Evolutionary conservation across 1,284 basidiomycete genomes (phyloP).

Genomic region (Wallemia ichthyophaga): DNA sequence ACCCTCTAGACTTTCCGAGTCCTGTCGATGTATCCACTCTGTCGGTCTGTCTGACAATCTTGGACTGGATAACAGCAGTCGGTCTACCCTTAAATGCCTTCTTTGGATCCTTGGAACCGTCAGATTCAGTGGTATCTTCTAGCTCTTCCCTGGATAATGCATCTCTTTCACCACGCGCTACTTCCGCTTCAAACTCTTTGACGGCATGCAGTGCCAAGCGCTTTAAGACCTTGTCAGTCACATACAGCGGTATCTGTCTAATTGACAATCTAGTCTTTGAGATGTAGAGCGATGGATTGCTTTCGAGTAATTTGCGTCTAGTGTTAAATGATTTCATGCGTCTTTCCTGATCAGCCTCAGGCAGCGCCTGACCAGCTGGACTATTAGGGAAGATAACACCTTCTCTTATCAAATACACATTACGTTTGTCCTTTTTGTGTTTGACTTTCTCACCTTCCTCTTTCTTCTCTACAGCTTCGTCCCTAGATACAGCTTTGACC

Average conservation of each 20-base stretch:
- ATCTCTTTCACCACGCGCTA: constrained; percentile 29
- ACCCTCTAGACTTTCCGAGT: constrained; percentile 63
- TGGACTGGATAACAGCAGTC: constrained; percentile 42
- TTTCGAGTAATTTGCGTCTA: constrained; percentile 43
- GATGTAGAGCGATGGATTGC: constrained; percentile 77
- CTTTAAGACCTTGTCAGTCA: constrained; percentile 63
- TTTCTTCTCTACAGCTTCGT: constrained; percentile 54
- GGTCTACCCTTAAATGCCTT: constrained; percentile 18
- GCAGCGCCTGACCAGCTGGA: constrained; percentile 37
- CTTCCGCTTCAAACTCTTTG: constrained; percentile 49
- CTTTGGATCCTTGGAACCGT: constrained; percentile 14
- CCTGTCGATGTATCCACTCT: constrained; percentile 62
- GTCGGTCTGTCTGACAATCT: constrained; percentile 62
- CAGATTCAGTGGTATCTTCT: constrained; percentile 17
- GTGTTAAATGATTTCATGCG: constrained; percentile 54
- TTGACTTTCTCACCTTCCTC: constrained; percentile 55
- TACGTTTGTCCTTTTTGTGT: constrained; percentile 79
- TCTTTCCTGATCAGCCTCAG: constrained; percentile 44
- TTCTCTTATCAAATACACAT: constrained; percentile 83
- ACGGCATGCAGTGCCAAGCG: constrained; percentile 55
- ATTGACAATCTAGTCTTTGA: constrained; percentile 78
- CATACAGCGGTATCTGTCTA: constrained; percentile 69
- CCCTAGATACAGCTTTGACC: constrained; percentile 62
- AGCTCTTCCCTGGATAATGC: constrained; percentile 45
- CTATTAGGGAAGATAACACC: constrained; percentile 73